Evolutionary conservation across 306 rosid genomes (phyloP), one percentile per base, ranked within the genome.

Genomic region (Hippophae rhamnoides): DNA sequence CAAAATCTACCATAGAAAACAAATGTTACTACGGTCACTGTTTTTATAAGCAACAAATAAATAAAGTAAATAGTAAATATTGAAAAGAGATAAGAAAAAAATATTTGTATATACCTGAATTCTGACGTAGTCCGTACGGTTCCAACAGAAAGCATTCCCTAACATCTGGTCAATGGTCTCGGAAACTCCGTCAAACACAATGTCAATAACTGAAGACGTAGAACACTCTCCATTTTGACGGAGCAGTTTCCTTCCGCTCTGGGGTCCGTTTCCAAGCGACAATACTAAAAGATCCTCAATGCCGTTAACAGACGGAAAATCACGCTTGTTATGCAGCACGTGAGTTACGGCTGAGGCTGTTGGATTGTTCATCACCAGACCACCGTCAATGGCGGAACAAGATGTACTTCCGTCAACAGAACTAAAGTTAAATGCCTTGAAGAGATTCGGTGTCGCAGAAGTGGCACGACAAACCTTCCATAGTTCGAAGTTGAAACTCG

Each of bases 401-500:
- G 86, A 68, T 0, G 93, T 92, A 53, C 81, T 92, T 0, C 89
- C 90, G 72, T 92, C 95, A 5, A 80, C 76, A 47, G 99, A 92
- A n/a, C 71, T 53, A 12, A 92, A 72, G n/a, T 52, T 26, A 60
- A 92, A 88, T 7, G 99, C 90, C 73, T 84, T 75, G 81, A 88
- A 92, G 40, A 69, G 73, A 41, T 82, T 54, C 7, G 99, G 99
- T 45, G 90, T 92, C 0, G 97, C 93, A 11, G 93, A 80, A 3
- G 99, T 92, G 73, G 99, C 96, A 13, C 95, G 89, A 75, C 99
- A 88, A 4, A 88, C 99, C 49, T 92, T 86, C 90, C 94, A 86
- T 13, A 92, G 88, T 45, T 88, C 95, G 78, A 92, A 92, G 86
- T 92, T 59, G 85, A 83, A 92, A 57, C 97, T 88, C 23, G 84